These are phyloP conservation scores for Thamnidium elegans DNA, from an alignment of 192 early-diverging fungal species.

Conservation along the genomic window DNA sequence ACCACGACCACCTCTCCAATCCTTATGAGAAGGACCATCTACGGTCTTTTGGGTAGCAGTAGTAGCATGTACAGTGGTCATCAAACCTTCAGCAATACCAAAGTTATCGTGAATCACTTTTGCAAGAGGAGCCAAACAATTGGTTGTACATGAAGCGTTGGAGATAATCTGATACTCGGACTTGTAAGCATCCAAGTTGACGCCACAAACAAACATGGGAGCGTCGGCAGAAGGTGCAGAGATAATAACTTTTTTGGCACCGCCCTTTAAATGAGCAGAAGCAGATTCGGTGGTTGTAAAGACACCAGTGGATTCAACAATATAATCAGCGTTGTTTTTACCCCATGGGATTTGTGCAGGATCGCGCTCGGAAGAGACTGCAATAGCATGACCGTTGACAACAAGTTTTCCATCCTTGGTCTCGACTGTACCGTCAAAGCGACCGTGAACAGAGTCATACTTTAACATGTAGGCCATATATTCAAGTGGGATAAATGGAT, in stretches of 20 bases:
- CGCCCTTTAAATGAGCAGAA: slow-evolving; percentile 80
- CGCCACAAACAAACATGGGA: slow-evolving; percentile 97
- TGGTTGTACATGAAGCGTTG: slow-evolving; percentile 99
- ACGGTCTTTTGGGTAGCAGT: slow-evolving; percentile 99
- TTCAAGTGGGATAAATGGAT: slow-evolving; percentile 93
- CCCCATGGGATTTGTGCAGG: slow-evolving; percentile 92
- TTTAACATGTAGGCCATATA: slow-evolving; percentile 98
- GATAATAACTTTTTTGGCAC: slow-evolving; percentile 99
- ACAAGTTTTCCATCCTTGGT: slow-evolving; percentile 82
- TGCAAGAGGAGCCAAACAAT: slow-evolving; percentile 97
- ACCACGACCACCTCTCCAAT: slow-evolving; percentile 97
- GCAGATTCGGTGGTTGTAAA: slow-evolving; percentile 95
- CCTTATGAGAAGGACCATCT: slow-evolving; percentile 94
- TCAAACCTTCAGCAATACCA: slow-evolving; percentile 93
- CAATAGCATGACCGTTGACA: slow-evolving; percentile 81
- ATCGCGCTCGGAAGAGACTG: slow-evolving; percentile 72
- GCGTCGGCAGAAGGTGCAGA: slow-evolving; percentile 95
- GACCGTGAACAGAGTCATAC: slow-evolving; percentile 99
- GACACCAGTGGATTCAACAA: slow-evolving; percentile 98
- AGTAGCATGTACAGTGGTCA: slow-evolving; percentile 98
- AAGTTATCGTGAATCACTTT: slow-evolving; percentile 97
- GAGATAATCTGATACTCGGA: slow-evolving; percentile 83
- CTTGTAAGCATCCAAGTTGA: slow-evolving; percentile 95
- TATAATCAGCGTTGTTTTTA: slow-evolving; percentile 74
- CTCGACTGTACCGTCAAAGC: slow-evolving; percentile 81